These are phyloP conservation scores for Gautieria morchelliformis DNA, from an alignment of 768 basidiomycete species.

Conservation along the genomic window DNA sequence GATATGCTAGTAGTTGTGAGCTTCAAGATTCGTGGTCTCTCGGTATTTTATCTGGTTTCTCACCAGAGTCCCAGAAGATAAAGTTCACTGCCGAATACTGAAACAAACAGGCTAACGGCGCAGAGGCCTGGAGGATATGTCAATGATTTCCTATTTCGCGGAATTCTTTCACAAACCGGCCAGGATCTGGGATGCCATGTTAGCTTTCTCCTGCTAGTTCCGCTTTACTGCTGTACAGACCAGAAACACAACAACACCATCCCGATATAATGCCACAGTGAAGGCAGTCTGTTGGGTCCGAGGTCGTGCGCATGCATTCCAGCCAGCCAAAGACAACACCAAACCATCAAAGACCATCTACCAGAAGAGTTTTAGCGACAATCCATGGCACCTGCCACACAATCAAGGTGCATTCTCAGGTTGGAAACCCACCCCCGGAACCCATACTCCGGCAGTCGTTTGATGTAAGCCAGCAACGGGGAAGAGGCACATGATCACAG, in stretches of 20 bases:
- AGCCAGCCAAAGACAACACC: constrained; percentile 2
- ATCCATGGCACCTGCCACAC: background rate
- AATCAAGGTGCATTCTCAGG: background rate
- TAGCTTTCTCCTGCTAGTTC: background rate
- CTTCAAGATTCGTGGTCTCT: too few relatives aligned
- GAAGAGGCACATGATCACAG: too few relatives aligned
- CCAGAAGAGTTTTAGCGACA: background rate
- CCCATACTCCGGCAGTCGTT: constrained; percentile 5
- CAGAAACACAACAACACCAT: constrained; percentile 5
- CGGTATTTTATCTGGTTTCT: too few relatives aligned
- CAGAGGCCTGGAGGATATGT: background rate
- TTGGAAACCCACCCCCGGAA: background rate
- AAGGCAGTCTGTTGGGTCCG: background rate
- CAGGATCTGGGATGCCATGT: background rate
- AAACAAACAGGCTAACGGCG: background rate
- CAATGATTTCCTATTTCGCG: too few relatives aligned
- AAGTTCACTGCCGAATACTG: background rate
- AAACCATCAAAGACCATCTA: constrained; percentile 7
- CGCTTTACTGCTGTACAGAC: background rate
- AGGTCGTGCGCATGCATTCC: constrained; percentile 4
- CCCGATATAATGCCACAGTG: background rate
- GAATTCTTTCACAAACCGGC: background rate
- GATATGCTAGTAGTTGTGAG: background rate
- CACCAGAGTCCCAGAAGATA: background rate
- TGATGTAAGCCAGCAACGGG: too few relatives aligned